Evolutionary conservation across 2,329 filamentous ascomycete genomes (phyloP).

Genomic region (Helotiales sp.): DNA sequence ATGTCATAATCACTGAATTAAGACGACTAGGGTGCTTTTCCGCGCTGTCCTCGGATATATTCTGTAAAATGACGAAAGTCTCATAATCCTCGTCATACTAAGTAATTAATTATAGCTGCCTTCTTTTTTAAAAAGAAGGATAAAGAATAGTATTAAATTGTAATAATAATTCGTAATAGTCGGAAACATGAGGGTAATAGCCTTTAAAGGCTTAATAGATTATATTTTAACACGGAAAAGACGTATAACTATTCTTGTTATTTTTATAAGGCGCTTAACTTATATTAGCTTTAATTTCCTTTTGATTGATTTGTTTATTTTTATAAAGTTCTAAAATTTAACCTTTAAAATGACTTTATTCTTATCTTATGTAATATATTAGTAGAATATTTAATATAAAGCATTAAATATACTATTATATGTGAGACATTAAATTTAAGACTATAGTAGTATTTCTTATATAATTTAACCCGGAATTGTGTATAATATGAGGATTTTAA

Average conservation of each 20-base stretch:
- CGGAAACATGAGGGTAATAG: not conserved
- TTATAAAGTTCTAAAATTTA: too few relatives aligned
- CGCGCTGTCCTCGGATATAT: not conserved
- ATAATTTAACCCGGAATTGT: too few relatives aligned
- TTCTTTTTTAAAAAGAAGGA: not conserved
- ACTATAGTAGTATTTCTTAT: too few relatives aligned
- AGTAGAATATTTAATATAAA: too few relatives aligned
- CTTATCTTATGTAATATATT: too few relatives aligned
- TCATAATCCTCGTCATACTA: not conserved
- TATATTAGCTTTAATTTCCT: not conserved
- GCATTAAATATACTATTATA: not conserved
- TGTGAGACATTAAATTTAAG: not conserved
- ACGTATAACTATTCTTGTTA: not conserved
- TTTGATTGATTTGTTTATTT: not conserved
- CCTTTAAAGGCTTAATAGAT: not conserved
- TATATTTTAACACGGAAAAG: not conserved
- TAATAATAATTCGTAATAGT: not conserved
- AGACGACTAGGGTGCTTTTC: not conserved
- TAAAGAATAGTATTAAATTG: not conserved
- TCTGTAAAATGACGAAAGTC: not conserved
- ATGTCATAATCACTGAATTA: not conserved
- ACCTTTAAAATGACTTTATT: too few relatives aligned
- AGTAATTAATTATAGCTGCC: not conserved
- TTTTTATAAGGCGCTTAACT: not conserved
- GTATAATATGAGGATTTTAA: too few relatives aligned